Conservation (phyloP, 441 rosid genomes). For the Biscutella auriculata region DNA sequence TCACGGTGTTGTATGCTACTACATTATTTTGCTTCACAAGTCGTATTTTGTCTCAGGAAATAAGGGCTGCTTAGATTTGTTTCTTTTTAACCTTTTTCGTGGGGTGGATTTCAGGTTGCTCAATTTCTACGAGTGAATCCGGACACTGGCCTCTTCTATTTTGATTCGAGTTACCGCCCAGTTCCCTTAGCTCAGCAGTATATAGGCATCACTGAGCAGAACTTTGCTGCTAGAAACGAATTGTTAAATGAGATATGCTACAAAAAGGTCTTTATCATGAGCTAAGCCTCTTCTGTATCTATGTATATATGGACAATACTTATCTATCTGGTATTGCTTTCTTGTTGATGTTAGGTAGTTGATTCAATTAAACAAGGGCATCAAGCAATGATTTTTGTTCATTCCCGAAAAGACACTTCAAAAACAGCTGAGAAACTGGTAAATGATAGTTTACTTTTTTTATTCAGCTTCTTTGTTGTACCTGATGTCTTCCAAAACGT, state of each 20-base stretch:
- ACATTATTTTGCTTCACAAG: conserved; percentile 5
- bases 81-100: conserved; percentile 5
- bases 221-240: conserved; percentile 74
- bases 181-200: conserved; percentile 97
- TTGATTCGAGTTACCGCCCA: conserved; percentile 97
- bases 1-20: conserved; percentile 9
- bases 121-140: conserved; percentile 92
- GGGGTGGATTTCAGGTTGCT: conserved; percentile 58
- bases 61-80: background rate
- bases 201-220: conserved; percentile 92
- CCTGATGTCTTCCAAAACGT: conserved; percentile 2
- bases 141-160: conserved; percentile 85
- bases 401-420: conserved; percentile 93
- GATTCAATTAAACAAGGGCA: conserved; percentile 88
- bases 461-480: conserved; percentile 13
- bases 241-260: conserved; percentile 89
- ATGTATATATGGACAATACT: conserved; percentile 19
- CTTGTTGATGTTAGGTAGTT: conserved; percentile 43
- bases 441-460: conserved; percentile 14
- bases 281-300: conserved; percentile 2
- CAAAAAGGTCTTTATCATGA: conserved; percentile 53
- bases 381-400: conserved; percentile 97
- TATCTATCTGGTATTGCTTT: conserved; percentile 14
- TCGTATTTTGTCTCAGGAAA: background rate
- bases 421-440: conserved; percentile 95